phyloP scores from a whole-genome alignment of 2,329 filamentous ascomycete species.

The Aciculosporium take region DNA sequence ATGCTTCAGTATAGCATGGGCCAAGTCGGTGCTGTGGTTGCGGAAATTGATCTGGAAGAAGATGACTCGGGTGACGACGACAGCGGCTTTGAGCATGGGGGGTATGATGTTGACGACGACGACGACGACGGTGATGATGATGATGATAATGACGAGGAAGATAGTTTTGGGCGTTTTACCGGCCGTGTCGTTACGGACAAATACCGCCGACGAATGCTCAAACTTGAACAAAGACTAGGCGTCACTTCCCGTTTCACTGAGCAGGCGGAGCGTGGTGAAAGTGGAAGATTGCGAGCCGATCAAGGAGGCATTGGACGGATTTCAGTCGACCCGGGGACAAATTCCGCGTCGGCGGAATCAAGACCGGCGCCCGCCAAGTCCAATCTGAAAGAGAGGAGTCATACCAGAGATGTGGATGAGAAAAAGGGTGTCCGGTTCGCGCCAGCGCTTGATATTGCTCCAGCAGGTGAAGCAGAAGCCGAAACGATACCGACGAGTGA shows the following conservation, averaged over 20 bases:
- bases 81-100: constrained; percentile 39
- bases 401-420: constrained; percentile 9
- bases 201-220: constrained; percentile 71
- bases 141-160: constrained; percentile 51
- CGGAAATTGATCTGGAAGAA: constrained; percentile 75
- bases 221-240: constrained; percentile 64
- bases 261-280: constrained; percentile 32
- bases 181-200: constrained; percentile 53
- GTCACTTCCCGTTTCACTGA: constrained; percentile 39
- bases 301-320: constrained; percentile 44
- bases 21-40: constrained; percentile 83
- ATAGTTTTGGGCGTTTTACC: constrained; percentile 62
- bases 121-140: constrained; percentile 33
- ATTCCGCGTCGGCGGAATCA: constrained; percentile 10
- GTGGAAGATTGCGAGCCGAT: constrained; percentile 19
- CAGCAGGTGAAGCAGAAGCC: constrained; percentile 14
- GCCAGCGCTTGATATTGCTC: constrained; percentile 55
- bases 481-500: constrained; percentile 9
- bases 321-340: constrained; percentile 25
- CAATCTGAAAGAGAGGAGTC: constrained; percentile 19
- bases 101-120: constrained; percentile 34
- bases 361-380: constrained; percentile 17
- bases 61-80: constrained; percentile 38
- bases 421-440: constrained; percentile 77
- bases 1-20: constrained; percentile 85